These are phyloP conservation scores for Hymenoscyphus fructigenus DNA, from an alignment of 2,329 filamentous ascomycete species.

Conservation along the genomic window DNA sequence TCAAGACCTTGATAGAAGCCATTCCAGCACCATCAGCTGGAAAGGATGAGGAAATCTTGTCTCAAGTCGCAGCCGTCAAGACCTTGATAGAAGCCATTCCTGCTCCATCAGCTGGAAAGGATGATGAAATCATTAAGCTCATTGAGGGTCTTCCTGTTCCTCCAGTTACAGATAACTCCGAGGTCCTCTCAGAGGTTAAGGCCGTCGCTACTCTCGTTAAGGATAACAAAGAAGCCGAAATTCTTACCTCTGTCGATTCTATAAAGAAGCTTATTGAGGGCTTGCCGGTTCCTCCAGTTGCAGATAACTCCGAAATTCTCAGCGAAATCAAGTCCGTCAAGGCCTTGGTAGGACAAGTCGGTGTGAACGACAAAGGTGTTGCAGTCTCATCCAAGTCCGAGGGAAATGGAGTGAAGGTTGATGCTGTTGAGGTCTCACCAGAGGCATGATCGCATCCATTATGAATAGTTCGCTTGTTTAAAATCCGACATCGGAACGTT, in stretches of 20 bases:
- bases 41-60: slow-evolving; percentile 10
- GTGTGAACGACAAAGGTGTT: slow-evolving; percentile 23
- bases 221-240: slow-evolving; percentile 11
- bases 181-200: slow-evolving; percentile 14
- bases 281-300: too few species aligned
- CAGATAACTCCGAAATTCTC: slow-evolving; percentile 3
- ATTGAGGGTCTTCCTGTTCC: slow-evolving; percentile 8
- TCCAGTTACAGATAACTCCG: slow-evolving; percentile 6
- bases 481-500: too few species aligned
- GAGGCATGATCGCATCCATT: slow-evolving; percentile 4
- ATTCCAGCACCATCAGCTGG: not conserved
- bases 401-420: slow-evolving; percentile 23
- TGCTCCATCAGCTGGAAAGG: slow-evolving; percentile 9
- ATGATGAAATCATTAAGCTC: slow-evolving; percentile 11
- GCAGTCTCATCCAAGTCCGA: slow-evolving; percentile 18
- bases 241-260: too few species aligned
- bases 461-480: not conserved
- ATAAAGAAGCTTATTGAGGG: too few species aligned
- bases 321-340: slow-evolving; percentile 14
- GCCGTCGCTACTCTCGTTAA: slow-evolving; percentile 10
- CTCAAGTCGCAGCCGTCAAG: slow-evolving; percentile 2
- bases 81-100: slow-evolving; percentile 11
- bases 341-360: slow-evolving; percentile 15
- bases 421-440: slow-evolving; percentile 20
- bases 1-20: slow-evolving; percentile 12